These are phyloP conservation scores for Pichia californica DNA, from an alignment of 805 yeast genomes.

Conservation along the genomic window DNA sequence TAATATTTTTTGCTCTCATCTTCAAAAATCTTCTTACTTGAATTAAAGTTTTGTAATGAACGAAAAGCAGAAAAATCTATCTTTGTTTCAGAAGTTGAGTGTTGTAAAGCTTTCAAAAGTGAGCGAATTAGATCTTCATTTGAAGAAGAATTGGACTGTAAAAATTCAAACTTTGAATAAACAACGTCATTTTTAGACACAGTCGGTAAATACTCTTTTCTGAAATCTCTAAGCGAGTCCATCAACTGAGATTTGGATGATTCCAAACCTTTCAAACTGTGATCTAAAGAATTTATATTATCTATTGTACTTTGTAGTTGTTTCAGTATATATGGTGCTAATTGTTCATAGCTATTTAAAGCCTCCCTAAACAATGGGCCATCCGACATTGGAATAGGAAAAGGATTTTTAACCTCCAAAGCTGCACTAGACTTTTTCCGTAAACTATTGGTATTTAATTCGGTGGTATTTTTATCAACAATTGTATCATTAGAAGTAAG, in stretches of 20 bases:
- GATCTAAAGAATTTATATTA: conserved; percentile 16
- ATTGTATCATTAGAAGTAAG: background rate
- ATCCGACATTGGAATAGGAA: conserved; percentile 30
- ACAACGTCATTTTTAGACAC: conserved; percentile 2
- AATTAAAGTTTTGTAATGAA: conserved; percentile 3
- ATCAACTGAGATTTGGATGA: conserved; percentile 4
- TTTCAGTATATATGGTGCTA: conserved; percentile 18
- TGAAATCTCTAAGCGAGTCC: conserved; percentile 9
- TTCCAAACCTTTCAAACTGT: conserved; percentile 16
- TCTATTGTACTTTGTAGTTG: conserved; percentile 15
- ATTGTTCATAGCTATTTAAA: conserved; percentile 22
- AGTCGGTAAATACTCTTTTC: conserved; percentile 7
- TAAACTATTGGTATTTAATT: too few relatives aligned
- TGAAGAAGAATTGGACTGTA: background rate
- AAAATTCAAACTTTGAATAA: background rate
- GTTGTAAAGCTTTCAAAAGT: conserved; percentile 7
- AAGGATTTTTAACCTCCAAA: too few relatives aligned
- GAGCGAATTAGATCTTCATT: background rate
- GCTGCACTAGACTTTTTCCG: too few relatives aligned
- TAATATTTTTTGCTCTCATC: conserved; percentile 33
- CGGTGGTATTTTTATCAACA: too few relatives aligned
- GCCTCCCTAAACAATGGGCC: conserved; percentile 31
- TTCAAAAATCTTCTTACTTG: conserved; percentile 26
- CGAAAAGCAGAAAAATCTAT: conserved; percentile 1
- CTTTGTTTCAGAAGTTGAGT: conserved; percentile 4